Percentiles rank a stretch among this genome's conserved stretches.
Evolutionary conservation across 805 yeast species (phyloP).

Genomic region (Wickerhamomyces subpelliculosus): DNA sequence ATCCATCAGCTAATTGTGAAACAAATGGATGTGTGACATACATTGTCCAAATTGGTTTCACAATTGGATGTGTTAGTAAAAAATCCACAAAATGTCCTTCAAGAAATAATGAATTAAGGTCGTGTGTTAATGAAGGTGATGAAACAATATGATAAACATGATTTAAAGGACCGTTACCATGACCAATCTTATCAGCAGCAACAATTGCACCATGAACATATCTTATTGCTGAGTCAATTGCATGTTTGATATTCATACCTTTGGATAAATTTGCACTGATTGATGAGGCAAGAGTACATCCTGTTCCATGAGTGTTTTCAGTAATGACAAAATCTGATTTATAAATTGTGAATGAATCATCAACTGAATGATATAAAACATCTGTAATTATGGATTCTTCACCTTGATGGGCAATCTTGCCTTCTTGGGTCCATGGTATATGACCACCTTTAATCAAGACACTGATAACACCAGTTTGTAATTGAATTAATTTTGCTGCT

Average conservation of each 20-base stretch:
- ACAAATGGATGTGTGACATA: slow-evolving; percentile 63
- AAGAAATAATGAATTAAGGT: slow-evolving; percentile 3
- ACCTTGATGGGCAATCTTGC: slow-evolving; percentile 9
- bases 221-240: slow-evolving; percentile 52
- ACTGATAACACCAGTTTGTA: slow-evolving; percentile 36
- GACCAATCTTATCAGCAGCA: slow-evolving; percentile 35
- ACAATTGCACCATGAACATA: slow-evolving; percentile 63
- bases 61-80: slow-evolving; percentile 48
- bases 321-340: slow-evolving; percentile 40
- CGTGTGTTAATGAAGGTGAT: slow-evolving; percentile 2
- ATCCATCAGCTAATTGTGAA: slow-evolving; percentile 40
- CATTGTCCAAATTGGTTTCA: slow-evolving; percentile 46
- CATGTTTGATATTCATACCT: slow-evolving; percentile 35
- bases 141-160: slow-evolving; percentile 40
- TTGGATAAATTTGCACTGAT: slow-evolving; percentile 70
- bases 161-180: slow-evolving; percentile 70
- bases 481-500: slow-evolving; percentile 33
- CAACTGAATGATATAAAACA: slow-evolving; percentile 40
- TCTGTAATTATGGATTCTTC: slow-evolving; percentile 39
- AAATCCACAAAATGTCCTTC: slow-evolving; percentile 36
- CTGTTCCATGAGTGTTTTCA: slow-evolving; percentile 77
- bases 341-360: slow-evolving; percentile 33
- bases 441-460: slow-evolving; percentile 83
- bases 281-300: slow-evolving; percentile 80
- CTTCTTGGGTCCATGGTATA: slow-evolving; percentile 34